phyloP scores from a whole-genome alignment of 2,329 filamentous ascomycete species.

The Acrodontium crateriforme region DNA sequence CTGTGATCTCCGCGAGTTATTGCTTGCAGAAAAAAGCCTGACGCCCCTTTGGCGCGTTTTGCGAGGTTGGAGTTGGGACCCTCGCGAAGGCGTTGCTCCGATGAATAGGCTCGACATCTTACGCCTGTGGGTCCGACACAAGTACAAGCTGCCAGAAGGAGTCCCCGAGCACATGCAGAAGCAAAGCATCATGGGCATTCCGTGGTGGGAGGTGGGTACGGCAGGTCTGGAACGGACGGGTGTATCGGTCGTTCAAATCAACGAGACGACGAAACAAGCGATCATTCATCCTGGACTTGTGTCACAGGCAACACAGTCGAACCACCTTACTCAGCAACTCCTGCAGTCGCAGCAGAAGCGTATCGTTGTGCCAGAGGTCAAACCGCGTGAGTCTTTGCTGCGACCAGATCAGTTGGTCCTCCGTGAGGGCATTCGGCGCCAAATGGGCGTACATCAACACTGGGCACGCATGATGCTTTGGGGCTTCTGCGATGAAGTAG shows the following conservation, averaged over 20 bases:
- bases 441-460: conserved; percentile 40
- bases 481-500: conserved; percentile 28
- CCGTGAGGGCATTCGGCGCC: conserved; percentile 40
- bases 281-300: conserved; percentile 5
- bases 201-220: conserved; percentile 37
- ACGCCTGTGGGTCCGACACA: conserved; percentile 45
- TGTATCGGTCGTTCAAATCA: conserved; percentile 2
- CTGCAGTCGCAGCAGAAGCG: conserved; percentile 7
- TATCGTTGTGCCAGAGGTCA: conserved; percentile 4
- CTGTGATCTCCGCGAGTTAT: conserved; percentile 37
- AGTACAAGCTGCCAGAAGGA: conserved; percentile 26
- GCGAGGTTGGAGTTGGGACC: conserved; percentile 38
- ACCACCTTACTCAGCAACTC: conserved; percentile 3
- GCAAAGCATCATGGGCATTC: conserved; percentile 37
- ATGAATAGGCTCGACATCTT: conserved; percentile 37
- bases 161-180: conserved; percentile 14
- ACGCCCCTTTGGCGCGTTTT: conserved; percentile 43
- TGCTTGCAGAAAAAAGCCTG: conserved; percentile 25
- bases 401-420: conserved; percentile 47
- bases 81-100: conserved; percentile 6
- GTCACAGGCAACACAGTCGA: conserved; percentile 3
- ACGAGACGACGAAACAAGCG: conserved; percentile 1
- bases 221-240: conserved; percentile 37
- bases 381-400: conserved; percentile 25
- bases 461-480: conserved; percentile 46